Evolutionary conservation across 2,329 filamentous ascomycete genomes (phyloP), one percentile per base, ranked within the genome.

Genomic region (Ciborinia camelliae): DNA sequence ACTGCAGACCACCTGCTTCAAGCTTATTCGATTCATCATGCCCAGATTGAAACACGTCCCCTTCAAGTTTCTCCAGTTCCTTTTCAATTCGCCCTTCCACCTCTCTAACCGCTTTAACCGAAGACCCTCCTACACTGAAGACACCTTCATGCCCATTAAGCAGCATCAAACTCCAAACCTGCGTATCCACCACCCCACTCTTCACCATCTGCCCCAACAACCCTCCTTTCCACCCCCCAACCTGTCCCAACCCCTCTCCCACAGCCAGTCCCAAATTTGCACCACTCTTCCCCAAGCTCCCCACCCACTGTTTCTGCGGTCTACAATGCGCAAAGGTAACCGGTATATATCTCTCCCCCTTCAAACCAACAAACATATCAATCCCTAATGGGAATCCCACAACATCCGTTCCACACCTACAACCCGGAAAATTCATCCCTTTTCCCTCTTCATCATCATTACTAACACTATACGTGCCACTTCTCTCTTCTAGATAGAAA

Each of bases 281-380:
- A 20, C 69, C 69, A 15, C 28, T 30, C 52, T 64, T 28, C 15
- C 60, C 60, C 28, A 68, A 15, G 32, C 60, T 54, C 15, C 60
- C 60, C n/a, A 63, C 30, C 68, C 69, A 71, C 37, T 68, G 68
- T 30, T 68, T 66, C 5, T 66, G 58, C 2, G 70, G 70, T 60
- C 69, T 70, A 37, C 70, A 71, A 65, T 70, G 68, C 4, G 70
- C 70, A 39, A 71, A 71, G 8, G 50, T 54, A 12, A 70, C 51
- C 0, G 65, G 62, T 28, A 70, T 52, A 23, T 63, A 50, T 20
- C 64, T 50, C 9, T 67, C 32, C 10, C 23, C 28, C 28, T 52
- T 43, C 6, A 55, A 18, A 1, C 54, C 53, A 39, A 30, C 62
- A 51, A 45, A 18, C 28, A 47, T n/a, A 18, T 48, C 45, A 55